Percentiles rank a stretch among this genome's conserved stretches.
phyloP scores from a whole-genome alignment of 2,329 filamentous ascomycete genomes.

The Allantophomopsis lycopodina region DNA sequence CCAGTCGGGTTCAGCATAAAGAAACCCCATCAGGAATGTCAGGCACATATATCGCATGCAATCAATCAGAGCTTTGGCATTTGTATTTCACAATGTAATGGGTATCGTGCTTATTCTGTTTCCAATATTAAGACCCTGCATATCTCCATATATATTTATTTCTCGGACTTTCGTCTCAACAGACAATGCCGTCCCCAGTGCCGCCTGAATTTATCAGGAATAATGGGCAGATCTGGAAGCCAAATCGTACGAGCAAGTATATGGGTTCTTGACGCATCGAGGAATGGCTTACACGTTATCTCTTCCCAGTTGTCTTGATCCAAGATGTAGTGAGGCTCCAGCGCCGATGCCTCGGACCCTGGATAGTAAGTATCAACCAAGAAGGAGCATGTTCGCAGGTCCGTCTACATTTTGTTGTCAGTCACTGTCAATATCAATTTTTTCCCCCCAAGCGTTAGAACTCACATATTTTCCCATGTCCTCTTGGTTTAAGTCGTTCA shows the following conservation, averaged over 20 bases:
- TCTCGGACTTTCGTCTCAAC: slow-evolving; percentile 33
- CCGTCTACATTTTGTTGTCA: slow-evolving; percentile 29
- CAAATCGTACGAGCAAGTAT: slow-evolving; percentile 66
- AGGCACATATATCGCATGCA: too few relatives aligned
- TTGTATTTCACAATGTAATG: too few relatives aligned
- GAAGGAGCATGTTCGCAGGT: slow-evolving; percentile 65
- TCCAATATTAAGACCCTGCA: too few relatives aligned
- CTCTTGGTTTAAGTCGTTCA: slow-evolving; percentile 87
- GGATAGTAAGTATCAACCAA: slow-evolving; percentile 80
- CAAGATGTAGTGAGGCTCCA: slow-evolving; percentile 70
- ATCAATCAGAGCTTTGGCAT: too few relatives aligned
- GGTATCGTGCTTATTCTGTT: too few relatives aligned
- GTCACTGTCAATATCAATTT: slow-evolving; percentile 2
- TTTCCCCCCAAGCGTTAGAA: slow-evolving; percentile 9
- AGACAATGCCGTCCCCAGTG: slow-evolving; percentile 87
- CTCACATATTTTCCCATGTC: slow-evolving; percentile 75
- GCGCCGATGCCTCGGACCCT: slow-evolving; percentile 37
- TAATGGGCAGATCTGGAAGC: slow-evolving; percentile 57
- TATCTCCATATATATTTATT: neutral
- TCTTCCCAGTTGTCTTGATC: slow-evolving; percentile 67
- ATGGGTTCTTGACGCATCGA: slow-evolving; percentile 66
- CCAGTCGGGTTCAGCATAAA: too few relatives aligned
- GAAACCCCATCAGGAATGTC: too few relatives aligned
- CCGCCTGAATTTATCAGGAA: slow-evolving; percentile 57
- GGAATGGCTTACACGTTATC: slow-evolving; percentile 62